Base-by-base conservation (phyloP, 106 monocot species). In the Alisma plantagoaquatica region DNA sequence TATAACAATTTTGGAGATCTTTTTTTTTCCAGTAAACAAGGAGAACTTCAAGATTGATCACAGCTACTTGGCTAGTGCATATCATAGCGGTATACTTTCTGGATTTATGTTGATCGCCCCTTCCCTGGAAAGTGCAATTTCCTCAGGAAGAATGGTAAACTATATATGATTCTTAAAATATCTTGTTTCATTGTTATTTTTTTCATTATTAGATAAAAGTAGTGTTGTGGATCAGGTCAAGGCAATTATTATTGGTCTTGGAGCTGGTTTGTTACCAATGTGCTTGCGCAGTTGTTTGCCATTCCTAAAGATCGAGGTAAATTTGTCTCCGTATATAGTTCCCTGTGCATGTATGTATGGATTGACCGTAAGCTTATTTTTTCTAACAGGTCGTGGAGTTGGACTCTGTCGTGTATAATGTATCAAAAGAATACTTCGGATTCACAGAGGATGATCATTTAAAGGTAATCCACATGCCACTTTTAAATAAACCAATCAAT, bases 191-290 rank as follows among this genome's bases (percentile, higher is more conserved):
- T 11, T 46, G n/a, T 4, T 7, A 6, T 38, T 38, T 6, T 38
- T 7, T 38, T 38, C 35, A 38, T 57, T 59, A 18, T n/a, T n/a
- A n/a, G n/a, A n/a, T n/a, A n/a, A n/a, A n/a, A n/a, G n/a, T n/a
- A n/a, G n/a, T n/a, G n/a, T n/a, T n/a, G n/a, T n/a, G n/a, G n/a
- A n/a, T n/a, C 64, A 96, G 96, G 70, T 81, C 27, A 84, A 50
- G 58, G 74, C 80, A 31, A 48, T 61, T 38, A 65, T 96, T 38
- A 64, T 96, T 64, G 96, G 96, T 56, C 81, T 89, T 57, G 96
- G 96, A 52, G 96, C 96, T 76, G 96, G 96, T 9, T 73, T 84
- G 54, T 64, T 96, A 51, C 96, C 96, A 17, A 85, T 74, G 81
- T 89, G 72, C 79, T 78, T 96, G 57, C 88, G 59, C 51, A 56